phyloP scores from a whole-genome alignment of 2,329 filamentous ascomycete species.

The Xylaria sp. region DNA sequence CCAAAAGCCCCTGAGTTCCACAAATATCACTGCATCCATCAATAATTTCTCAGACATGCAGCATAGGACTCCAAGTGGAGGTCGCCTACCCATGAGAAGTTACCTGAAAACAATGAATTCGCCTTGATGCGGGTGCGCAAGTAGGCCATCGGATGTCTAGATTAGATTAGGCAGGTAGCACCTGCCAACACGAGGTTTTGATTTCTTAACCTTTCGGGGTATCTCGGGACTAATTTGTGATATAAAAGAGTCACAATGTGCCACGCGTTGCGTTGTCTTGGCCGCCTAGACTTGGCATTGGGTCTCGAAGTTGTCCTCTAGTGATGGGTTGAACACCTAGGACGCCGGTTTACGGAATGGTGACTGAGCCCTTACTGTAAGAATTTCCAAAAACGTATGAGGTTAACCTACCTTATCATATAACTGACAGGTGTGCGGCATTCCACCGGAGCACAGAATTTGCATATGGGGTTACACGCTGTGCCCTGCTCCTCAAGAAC shows the following conservation, averaged over 20 bases:
- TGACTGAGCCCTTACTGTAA: neutral
- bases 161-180: neutral
- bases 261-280: neutral
- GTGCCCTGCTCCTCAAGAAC: neutral
- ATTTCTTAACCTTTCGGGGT: neutral
- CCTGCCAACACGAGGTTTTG: neutral
- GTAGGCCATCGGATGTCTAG: neutral
- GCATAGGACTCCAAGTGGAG: neutral
- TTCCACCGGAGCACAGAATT: neutral
- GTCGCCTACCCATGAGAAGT: neutral
- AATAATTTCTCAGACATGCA: neutral
- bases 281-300: neutral
- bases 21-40: neutral
- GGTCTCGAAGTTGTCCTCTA: neutral
- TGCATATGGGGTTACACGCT: neutral
- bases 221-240: neutral
- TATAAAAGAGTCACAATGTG: neutral
- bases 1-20: neutral
- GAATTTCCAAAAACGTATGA: neutral
- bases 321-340: neutral
- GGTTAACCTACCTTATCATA: neutral
- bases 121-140: neutral
- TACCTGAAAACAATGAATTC: neutral
- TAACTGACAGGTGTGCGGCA: constrained; percentile 8
- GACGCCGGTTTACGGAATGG: neutral